A percentile compares a stretch with the other conserved stretches of the same genome.
phyloP scores from a whole-genome alignment of 805 yeast species.

The Myxozyma neotropica region DNA sequence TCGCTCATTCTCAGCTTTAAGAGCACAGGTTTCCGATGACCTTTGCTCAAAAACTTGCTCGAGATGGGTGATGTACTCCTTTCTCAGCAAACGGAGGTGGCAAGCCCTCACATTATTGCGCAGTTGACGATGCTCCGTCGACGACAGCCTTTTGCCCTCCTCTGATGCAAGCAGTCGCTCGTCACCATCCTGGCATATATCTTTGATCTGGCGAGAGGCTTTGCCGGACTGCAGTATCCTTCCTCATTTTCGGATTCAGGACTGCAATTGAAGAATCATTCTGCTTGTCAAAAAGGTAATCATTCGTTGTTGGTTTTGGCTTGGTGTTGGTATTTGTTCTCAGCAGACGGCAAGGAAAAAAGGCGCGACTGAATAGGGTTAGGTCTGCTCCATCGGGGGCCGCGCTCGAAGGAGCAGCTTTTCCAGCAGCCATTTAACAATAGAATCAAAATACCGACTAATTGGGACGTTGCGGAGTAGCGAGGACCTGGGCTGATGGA shows the following conservation, averaged over 20 bases:
- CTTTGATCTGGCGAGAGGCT: neutral
- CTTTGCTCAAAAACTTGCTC: slow-evolving; percentile 36
- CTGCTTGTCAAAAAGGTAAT: neutral
- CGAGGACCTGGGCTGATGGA: neutral
- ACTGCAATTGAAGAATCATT: slow-evolving; percentile 4
- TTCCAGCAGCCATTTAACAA: no score
- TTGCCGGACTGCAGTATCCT: neutral
- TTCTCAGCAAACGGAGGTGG: slow-evolving; percentile 40
- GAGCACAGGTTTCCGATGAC: slow-evolving; percentile 33
- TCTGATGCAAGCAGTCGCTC: slow-evolving; percentile 40
- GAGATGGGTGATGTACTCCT: slow-evolving; percentile 41
- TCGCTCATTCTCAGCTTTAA: slow-evolving; percentile 32
- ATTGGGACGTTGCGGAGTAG: slow-evolving; percentile 6
- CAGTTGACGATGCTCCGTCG: slow-evolving; percentile 41
- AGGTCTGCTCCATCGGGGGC: neutral
- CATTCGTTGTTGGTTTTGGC: neutral
- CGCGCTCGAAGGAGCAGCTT: no score
- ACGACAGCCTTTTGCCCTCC: slow-evolving; percentile 37
- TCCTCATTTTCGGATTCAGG: slow-evolving; percentile 18
- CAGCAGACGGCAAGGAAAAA: neutral
- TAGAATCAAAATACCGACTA: no score
- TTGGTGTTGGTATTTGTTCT: neutral
- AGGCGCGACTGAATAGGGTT: neutral
- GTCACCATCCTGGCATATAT: slow-evolving; percentile 37
- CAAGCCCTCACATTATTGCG: slow-evolving; percentile 41